Conservation (phyloP, 345 rosid species). For the Lumnitzera racemosa region DNA sequence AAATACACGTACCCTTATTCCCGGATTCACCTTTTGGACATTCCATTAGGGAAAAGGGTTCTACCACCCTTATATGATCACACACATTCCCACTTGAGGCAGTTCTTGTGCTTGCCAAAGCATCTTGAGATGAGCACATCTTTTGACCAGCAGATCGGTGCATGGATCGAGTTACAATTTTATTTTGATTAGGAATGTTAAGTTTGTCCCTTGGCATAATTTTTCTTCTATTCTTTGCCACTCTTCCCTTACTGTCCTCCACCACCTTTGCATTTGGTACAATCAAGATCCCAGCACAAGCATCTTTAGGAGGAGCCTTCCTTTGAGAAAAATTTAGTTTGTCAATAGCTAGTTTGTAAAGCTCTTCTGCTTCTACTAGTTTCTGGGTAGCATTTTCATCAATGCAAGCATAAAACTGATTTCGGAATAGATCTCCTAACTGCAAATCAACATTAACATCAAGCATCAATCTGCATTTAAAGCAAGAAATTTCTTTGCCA, state of each 20-base stretch:
- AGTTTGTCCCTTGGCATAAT: conserved; percentile 2
- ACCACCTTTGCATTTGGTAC: conserved; percentile 6
- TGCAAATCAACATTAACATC: conserved; percentile 56
- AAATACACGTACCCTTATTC: conserved; percentile 35
- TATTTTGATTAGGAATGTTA: background rate
- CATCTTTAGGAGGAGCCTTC: conserved; percentile 40
- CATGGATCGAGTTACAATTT: conserved; percentile 8
- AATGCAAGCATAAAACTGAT: conserved; percentile 16
- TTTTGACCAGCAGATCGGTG: conserved; percentile 9
- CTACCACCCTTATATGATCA: conserved; percentile 16
- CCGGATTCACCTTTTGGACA: conserved; percentile 16
- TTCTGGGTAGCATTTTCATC: conserved; percentile 25
- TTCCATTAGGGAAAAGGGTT: conserved; percentile 20
- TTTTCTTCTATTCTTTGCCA: conserved; percentile 10
- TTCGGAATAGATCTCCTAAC: conserved; percentile 62
- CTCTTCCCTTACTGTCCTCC: background rate
- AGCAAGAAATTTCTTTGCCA: conserved; percentile 34
- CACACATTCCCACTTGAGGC: conserved; percentile 12
- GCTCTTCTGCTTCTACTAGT: conserved; percentile 47
- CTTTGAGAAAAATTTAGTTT: conserved; percentile 50
- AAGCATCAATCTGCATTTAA: conserved; percentile 56
- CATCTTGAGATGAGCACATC: conserved; percentile 31
- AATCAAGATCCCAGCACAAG: conserved; percentile 12
- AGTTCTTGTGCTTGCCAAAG: conserved; percentile 19
- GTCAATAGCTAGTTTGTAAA: conserved; percentile 52